Evolutionary conservation across 2,329 filamentous ascomycete species (phyloP).

Genomic region (Cordyceps cateniannulata): DNA sequence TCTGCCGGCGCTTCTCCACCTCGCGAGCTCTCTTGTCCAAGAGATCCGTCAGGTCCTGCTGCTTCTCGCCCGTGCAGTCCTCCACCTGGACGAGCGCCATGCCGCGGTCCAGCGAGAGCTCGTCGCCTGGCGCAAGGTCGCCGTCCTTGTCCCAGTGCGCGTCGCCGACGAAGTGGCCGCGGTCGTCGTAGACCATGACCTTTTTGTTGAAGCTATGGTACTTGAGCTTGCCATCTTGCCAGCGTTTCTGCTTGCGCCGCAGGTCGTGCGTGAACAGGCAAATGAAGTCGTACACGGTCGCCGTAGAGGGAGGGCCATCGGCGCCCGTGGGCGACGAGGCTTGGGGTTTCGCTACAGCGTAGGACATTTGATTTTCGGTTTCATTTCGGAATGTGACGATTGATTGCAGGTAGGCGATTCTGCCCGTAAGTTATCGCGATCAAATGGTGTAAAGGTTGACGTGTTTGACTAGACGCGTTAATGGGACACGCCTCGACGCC

Average conservation of each 20-base stretch:
- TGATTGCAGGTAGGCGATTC: neutral
- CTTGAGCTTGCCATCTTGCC: slow-evolving; percentile 85
- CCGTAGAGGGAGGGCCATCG: slow-evolving; percentile 44
- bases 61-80: slow-evolving; percentile 63
- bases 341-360: slow-evolving; percentile 12
- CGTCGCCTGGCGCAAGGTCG: slow-evolving; percentile 72
- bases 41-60: slow-evolving; percentile 73
- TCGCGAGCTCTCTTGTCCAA: slow-evolving; percentile 62
- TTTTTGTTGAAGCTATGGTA: slow-evolving; percentile 89
- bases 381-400: neutral
- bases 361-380: slow-evolving; percentile 5
- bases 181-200: slow-evolving; percentile 82
- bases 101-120: slow-evolving; percentile 70
- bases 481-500: slow-evolving; percentile 10
- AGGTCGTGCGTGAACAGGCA: slow-evolving; percentile 87
- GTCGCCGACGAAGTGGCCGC: slow-evolving; percentile 76
- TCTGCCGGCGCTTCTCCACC: slow-evolving; percentile 41
- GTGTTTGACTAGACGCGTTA: slow-evolving; percentile 12
- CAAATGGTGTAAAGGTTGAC: neutral
- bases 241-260: slow-evolving; percentile 80
- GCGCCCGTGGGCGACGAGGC: neutral
- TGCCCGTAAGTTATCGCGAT: slow-evolving; percentile 16
- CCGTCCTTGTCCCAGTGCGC: slow-evolving; percentile 68
- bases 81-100: slow-evolving; percentile 73
- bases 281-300: slow-evolving; percentile 71